Evolutionary conservation across 176 grass and related monocot genomes (phyloP), one percentile per base, ranked within the genome.

Genomic region (Typha latifolia): DNA sequence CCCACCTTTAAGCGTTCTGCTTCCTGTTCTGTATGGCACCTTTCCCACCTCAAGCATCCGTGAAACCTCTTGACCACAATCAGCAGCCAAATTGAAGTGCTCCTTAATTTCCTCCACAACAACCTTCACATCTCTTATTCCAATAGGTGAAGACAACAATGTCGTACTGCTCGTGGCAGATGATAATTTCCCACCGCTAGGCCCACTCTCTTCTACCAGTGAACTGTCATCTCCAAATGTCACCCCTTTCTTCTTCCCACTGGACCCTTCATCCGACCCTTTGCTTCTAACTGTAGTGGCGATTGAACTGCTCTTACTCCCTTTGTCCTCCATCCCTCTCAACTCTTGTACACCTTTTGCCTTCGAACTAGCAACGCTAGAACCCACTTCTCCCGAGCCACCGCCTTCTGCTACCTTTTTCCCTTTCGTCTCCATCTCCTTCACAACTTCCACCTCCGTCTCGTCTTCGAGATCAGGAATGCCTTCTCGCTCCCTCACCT

Each of bases 401-500:
- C 70, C 49, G 26, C 37, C 52, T 22, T 4, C 32, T 11, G 47
- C 73, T 3, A 31, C 32, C 12, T 55, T 66, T 31, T 59, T 61
- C 63, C 57, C 32, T 24, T 66, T 67, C 24, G 51, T 65, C 48
- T 64, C 81, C 22, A 14, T 26, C 62, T 62, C 43, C 62, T 62
- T 69, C 32, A 49, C 69, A 23, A 63, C 49, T 75, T 71, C 79
- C 62, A 85, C 9, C 24, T 82, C 77, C 21, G 71, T 59, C 67
- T 93, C 95, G 71, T 90, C 86, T 66, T 99, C 95, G 12, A 99
- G 87, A 16, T 99, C 89, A 43, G 95, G 95, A 29, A 99, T 90
- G 11, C 95, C 94, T 79, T 99, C 95, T 80, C 73, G 70, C 84
- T 73, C 74, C 74, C 86, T 74, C 31, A 99, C 49, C 18, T 83